phyloP scores from a whole-genome alignment of 805 yeast genomes.

The Candida nitratophila region DNA sequence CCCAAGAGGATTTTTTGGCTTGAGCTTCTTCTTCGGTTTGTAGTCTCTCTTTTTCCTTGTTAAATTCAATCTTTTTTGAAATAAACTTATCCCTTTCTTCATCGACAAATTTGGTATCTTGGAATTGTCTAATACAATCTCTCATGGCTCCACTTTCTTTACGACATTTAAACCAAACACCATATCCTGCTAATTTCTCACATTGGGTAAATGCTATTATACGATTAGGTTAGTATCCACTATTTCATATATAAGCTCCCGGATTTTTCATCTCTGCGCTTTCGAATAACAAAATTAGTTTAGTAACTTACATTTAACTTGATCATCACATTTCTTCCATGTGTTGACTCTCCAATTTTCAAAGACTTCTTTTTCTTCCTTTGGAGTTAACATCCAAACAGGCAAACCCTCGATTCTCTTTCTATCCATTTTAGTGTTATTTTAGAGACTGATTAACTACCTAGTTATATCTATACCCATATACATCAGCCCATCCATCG shows the following conservation, averaged over 20 bases:
- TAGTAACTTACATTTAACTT: slow-evolving; percentile 45
- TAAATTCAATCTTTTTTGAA: slow-evolving; percentile 42
- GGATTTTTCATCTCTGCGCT: too few species aligned
- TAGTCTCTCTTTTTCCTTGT: slow-evolving; percentile 19
- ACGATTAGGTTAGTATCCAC: too few species aligned
- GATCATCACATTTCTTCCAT: slow-evolving; percentile 58
- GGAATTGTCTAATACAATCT: slow-evolving; percentile 55
- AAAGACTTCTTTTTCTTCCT: slow-evolving; percentile 67
- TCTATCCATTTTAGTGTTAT: slow-evolving; percentile 16
- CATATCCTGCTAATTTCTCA: slow-evolving; percentile 54
- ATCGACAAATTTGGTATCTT: slow-evolving; percentile 59
- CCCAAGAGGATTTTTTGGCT: slow-evolving; percentile 7
- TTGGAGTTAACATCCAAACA: slow-evolving; percentile 69
- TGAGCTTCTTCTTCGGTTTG: slow-evolving; percentile 4
- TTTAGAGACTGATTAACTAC: too few species aligned
- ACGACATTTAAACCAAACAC: slow-evolving; percentile 61
- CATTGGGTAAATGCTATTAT: slow-evolving; percentile 55
- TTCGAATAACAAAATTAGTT: not conserved
- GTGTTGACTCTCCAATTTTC: slow-evolving; percentile 63
- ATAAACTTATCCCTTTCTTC: slow-evolving; percentile 60
- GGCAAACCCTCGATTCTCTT: slow-evolving; percentile 41
- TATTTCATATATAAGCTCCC: too few species aligned
- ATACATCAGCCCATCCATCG: too few species aligned
- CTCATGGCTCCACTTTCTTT: slow-evolving; percentile 50
- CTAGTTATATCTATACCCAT: too few species aligned